These are phyloP conservation scores for Labyrinthula sp. DNA, from an alignment of 352 stramenopile genomes.

Conservation along the genomic window DNA sequence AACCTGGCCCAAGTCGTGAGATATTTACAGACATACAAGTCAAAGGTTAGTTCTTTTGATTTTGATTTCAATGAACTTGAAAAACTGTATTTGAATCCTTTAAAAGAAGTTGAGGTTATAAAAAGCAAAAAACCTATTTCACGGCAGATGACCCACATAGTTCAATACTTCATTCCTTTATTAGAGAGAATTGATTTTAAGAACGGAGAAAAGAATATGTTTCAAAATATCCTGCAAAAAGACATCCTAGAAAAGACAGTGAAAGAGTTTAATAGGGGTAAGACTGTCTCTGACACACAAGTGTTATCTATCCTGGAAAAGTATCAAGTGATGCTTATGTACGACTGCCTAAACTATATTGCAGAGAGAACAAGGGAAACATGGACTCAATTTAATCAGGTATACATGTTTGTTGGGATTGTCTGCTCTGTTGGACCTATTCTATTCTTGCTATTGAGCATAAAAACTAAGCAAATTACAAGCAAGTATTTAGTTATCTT, in stretches of 20 bases:
- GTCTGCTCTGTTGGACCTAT: slow-evolving; percentile 1
- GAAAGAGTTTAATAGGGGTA: background rate
- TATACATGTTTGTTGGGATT: slow-evolving; percentile 38
- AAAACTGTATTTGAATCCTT: too few species aligned
- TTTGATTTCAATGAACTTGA: too few species aligned
- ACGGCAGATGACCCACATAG: too few species aligned
- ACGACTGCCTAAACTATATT: slow-evolving; percentile 44
- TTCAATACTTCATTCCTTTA: too few species aligned
- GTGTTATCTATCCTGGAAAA: background rate
- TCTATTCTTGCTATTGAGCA: background rate
- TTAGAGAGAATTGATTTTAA: slow-evolving; percentile 6
- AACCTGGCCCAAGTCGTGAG: slow-evolving; percentile 58
- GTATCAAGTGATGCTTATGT: slow-evolving; percentile 8
- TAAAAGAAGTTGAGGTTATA: too few species aligned
- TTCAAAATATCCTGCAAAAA: background rate
- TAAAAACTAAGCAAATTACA: background rate
- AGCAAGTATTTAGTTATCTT: background rate
- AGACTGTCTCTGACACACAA: background rate
- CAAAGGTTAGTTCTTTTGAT: too few species aligned
- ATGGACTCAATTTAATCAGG: slow-evolving; percentile 62
- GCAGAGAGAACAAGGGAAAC: slow-evolving; percentile 46
- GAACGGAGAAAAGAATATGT: background rate
- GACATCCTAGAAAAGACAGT: background rate
- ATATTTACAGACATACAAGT: slow-evolving; percentile 33
- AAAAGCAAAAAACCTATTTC: too few species aligned